Conservation (phyloP, 345 rosid species). For the Populus deltoides region DNA sequence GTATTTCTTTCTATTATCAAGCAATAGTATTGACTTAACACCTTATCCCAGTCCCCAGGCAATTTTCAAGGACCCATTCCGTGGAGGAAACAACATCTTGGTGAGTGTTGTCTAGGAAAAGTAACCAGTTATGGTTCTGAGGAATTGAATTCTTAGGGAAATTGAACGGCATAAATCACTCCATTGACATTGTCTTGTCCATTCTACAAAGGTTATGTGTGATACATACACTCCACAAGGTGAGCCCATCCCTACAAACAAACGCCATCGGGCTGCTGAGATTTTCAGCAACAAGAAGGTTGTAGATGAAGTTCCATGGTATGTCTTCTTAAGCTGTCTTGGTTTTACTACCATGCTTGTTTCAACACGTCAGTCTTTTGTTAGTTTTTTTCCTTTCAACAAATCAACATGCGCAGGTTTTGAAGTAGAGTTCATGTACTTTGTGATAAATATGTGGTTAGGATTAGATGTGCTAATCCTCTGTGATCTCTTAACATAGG, state of each 20-base stretch:
- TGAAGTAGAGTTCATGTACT: background rate
- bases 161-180: background rate
- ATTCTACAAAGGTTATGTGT: slow-evolving; percentile 63
- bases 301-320: slow-evolving; percentile 74
- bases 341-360: background rate
- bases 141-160: background rate
- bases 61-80: slow-evolving; percentile 92
- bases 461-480: background rate
- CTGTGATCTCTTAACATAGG: slow-evolving; percentile 36
- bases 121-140: background rate
- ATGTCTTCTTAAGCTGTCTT: slow-evolving; percentile 13
- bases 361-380: background rate
- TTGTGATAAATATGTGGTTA: background rate
- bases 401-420: background rate
- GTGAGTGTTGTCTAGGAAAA: slow-evolving; percentile 39
- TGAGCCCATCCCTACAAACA: slow-evolving; percentile 98
- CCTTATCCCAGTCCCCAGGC: slow-evolving; percentile 77
- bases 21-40: slow-evolving; percentile 14
- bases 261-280: slow-evolving; percentile 83
- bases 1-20: slow-evolving; percentile 1
- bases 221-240: slow-evolving; percentile 91
- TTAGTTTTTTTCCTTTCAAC: background rate
- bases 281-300: slow-evolving; percentile 72
- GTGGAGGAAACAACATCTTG: slow-evolving; percentile 95
- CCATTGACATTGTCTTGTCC: slow-evolving; percentile 14